phyloP scores from a whole-genome alignment of 2,329 filamentous ascomycete genomes.

The Cladorrhinum sp. region DNA sequence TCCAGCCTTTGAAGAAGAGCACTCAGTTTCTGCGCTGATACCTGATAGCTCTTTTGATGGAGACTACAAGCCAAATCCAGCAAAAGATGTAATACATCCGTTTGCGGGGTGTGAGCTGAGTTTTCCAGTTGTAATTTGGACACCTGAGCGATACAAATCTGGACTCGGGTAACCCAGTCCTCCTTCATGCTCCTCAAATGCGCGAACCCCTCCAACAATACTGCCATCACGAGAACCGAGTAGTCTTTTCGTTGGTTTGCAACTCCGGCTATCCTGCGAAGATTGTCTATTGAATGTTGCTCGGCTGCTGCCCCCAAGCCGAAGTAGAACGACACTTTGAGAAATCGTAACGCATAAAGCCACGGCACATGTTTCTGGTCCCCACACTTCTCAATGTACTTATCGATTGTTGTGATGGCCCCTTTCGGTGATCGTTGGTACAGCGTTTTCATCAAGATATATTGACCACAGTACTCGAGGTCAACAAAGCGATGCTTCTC shows the following conservation, averaged over 20 bases:
- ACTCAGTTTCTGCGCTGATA: conserved; percentile 58
- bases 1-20: conserved; percentile 63
- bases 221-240: conserved; percentile 63
- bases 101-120: conserved; percentile 61
- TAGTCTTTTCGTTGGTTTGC: conserved; percentile 60
- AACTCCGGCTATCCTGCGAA: conserved; percentile 59
- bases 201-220: conserved; percentile 66
- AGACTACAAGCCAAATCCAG: conserved; percentile 70
- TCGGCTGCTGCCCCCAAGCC: conserved; percentile 61
- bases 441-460: conserved; percentile 66
- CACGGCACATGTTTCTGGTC: conserved; percentile 67
- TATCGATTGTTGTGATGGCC: conserved; percentile 68
- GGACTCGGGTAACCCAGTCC: conserved; percentile 67
- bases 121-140: conserved; percentile 67
- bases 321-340: conserved; percentile 68
- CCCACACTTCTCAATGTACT: conserved; percentile 65
- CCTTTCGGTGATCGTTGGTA: conserved; percentile 70
- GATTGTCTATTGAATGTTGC: conserved; percentile 62
- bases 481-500: conserved; percentile 63
- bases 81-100: conserved; percentile 63
- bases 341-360: conserved; percentile 73
- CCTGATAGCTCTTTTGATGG: conserved; percentile 57
- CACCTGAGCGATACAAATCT: conserved; percentile 70
- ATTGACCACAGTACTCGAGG: conserved; percentile 74
- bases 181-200: conserved; percentile 62